Conservation (phyloP, 2,329 filamentous ascomycete species). For the Botrytis deweyae region DNA sequence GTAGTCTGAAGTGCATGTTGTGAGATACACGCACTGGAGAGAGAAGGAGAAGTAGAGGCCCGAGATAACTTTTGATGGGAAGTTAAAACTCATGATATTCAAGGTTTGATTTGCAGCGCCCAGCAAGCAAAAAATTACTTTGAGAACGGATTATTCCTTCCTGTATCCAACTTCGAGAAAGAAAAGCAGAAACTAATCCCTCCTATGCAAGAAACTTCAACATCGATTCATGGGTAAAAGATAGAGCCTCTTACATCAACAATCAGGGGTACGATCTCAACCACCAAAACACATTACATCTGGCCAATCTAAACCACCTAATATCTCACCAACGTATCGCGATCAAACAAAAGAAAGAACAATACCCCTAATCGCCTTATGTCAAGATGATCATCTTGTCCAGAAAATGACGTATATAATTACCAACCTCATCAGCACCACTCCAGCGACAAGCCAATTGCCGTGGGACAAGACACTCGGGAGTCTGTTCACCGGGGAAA, state of each 20-base stretch:
- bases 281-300: neutral
- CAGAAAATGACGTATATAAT: neutral
- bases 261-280: neutral
- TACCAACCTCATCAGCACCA: neutral
- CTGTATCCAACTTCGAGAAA: too few relatives aligned
- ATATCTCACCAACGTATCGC: neutral
- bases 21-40: neutral
- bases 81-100: neutral
- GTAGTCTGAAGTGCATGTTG: neutral
- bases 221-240: neutral
- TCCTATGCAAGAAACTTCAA: neutral
- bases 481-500: slow-evolving; percentile 1
- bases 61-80: neutral
- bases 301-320: neutral
- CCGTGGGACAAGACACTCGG: neutral
- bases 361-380: neutral
- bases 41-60: neutral
- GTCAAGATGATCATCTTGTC: neutral
- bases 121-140: neutral
- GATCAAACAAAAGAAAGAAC: neutral
- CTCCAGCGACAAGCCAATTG: neutral
- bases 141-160: neutral
- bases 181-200: neutral
- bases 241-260: neutral
- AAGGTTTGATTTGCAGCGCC: neutral